These are phyloP conservation scores for Aaosphaeria pasadenensis DNA, from an alignment of 2,329 filamentous ascomycete genomes.

Conservation along the genomic window DNA sequence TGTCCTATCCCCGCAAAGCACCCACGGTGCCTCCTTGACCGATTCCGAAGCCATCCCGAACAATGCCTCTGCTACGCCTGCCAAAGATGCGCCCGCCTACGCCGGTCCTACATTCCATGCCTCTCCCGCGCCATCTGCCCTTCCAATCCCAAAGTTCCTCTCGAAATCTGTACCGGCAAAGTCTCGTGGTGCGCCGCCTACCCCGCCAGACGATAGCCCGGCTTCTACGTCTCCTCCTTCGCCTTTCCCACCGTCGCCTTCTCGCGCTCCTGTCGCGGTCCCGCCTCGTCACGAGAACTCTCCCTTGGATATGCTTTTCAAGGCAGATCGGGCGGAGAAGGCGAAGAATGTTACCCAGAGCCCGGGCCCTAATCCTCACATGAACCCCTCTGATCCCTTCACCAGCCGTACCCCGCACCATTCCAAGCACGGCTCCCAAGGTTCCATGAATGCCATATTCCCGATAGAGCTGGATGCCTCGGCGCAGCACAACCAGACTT, in stretches of 20 bases:
- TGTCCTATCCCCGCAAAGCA: conserved; percentile 15
- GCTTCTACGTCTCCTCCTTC: conserved; percentile 37
- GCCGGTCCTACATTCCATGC: conserved; percentile 94
- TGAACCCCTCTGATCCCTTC: conserved; percentile 8
- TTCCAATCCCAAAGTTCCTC: conserved; percentile 88
- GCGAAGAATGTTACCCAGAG: conserved; percentile 55
- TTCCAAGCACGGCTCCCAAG: conserved; percentile 44
- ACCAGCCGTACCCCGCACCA: conserved; percentile 28
- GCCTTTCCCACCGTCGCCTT: conserved; percentile 50
- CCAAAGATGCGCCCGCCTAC: conserved; percentile 59
- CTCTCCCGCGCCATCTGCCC: conserved; percentile 83
- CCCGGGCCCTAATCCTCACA: conserved; percentile 16
- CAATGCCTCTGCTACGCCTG: conserved; percentile 25
- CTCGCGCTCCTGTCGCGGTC: conserved; percentile 45
- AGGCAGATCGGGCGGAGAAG: conserved; percentile 77
- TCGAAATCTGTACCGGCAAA: conserved; percentile 69
- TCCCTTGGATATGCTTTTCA: conserved; percentile 87
- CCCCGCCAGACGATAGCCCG: conserved; percentile 43
- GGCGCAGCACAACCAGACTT: conserved; percentile 13
- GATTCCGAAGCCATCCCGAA: conserved; percentile 21
- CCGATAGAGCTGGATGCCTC: conserved; percentile 61
- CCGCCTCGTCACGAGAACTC: conserved; percentile 59
- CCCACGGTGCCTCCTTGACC: conserved; percentile 19
- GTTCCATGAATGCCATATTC: conserved; percentile 58
- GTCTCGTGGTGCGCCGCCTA: conserved; percentile 44